These are phyloP conservation scores for Fusarium sp. DNA, from an alignment of 2,329 filamentous ascomycete genomes.

Conservation along the genomic window DNA sequence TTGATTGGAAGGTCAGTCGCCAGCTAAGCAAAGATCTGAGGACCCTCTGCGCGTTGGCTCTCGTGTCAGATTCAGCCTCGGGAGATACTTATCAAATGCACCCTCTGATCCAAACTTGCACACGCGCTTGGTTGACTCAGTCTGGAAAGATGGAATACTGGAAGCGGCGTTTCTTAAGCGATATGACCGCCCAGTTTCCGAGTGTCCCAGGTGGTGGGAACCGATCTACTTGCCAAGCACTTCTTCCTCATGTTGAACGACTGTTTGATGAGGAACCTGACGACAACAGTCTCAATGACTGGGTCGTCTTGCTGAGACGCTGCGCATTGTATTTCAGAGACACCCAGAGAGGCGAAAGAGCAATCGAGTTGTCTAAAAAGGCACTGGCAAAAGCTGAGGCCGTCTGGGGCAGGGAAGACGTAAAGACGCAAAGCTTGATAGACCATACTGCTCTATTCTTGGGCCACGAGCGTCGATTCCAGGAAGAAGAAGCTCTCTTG, in stretches of 20 bases:
- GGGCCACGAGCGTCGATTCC: neutral
- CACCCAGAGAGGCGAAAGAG: neutral
- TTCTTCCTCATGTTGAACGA: neutral
- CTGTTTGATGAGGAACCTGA: neutral
- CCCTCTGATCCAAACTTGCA: neutral
- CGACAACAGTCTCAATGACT: neutral
- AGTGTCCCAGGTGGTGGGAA: neutral
- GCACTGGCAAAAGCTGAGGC: neutral
- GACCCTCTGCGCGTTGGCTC: neutral
- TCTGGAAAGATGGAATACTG: neutral
- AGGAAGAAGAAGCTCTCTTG: neutral
- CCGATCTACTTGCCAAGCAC: neutral
- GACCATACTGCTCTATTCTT: neutral
- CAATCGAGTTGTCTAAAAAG: neutral
- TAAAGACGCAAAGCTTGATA: neutral
- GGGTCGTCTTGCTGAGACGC: neutral
- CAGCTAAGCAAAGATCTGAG: neutral
- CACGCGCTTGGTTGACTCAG: neutral
- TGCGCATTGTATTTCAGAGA: neutral
- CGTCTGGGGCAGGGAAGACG: neutral
- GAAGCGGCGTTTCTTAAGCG: neutral
- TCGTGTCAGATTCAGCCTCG: neutral
- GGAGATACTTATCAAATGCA: neutral
- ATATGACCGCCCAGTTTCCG: neutral
- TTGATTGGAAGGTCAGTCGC: neutral